phyloP scores from a whole-genome alignment of 106 monocot species.

The Ottelia alismoides region DNA sequence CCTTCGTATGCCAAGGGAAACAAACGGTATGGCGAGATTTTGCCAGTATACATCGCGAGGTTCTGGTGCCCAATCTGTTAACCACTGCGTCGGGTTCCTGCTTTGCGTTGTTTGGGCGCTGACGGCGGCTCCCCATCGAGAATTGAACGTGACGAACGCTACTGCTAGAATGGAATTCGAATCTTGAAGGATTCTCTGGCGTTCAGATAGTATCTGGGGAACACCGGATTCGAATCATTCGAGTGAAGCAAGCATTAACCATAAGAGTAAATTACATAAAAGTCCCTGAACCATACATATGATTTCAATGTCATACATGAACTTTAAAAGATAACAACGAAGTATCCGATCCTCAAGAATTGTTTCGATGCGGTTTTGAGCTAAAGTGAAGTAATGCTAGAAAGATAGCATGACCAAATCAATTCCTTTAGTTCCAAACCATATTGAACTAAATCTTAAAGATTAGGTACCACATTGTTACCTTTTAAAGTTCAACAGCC shows the following conservation, averaged over 20 bases:
- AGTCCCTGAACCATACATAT: too few relatives aligned
- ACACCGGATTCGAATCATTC: too few relatives aligned
- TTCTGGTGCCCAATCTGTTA: slow-evolving; percentile 94
- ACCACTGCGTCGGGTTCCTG: slow-evolving; percentile 76
- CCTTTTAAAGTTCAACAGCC: too few relatives aligned
- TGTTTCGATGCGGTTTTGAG: neutral
- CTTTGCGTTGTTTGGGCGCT: slow-evolving; percentile 93
- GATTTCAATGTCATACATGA: neutral
- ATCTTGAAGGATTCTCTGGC: slow-evolving; percentile 60
- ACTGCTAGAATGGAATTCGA: slow-evolving; percentile 60
- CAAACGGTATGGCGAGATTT: slow-evolving; percentile 87
- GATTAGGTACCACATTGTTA: too few relatives aligned
- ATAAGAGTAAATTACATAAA: too few relatives aligned
- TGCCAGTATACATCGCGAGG: slow-evolving; percentile 86
- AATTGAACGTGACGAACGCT: slow-evolving; percentile 82
- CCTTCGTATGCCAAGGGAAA: slow-evolving; percentile 63
- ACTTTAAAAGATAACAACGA: neutral
- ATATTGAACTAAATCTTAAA: too few relatives aligned
- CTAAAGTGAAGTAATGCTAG: too few relatives aligned
- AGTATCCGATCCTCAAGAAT: neutral
- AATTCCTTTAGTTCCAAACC: too few relatives aligned
- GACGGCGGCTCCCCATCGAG: slow-evolving; percentile 91
- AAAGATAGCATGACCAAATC: too few relatives aligned
- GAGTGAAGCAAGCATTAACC: too few relatives aligned
- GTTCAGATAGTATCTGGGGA: slow-evolving; percentile 58